Evolutionary conservation across 306 rosid species (phyloP).

Genomic region (Luffa acutangula): DNA sequence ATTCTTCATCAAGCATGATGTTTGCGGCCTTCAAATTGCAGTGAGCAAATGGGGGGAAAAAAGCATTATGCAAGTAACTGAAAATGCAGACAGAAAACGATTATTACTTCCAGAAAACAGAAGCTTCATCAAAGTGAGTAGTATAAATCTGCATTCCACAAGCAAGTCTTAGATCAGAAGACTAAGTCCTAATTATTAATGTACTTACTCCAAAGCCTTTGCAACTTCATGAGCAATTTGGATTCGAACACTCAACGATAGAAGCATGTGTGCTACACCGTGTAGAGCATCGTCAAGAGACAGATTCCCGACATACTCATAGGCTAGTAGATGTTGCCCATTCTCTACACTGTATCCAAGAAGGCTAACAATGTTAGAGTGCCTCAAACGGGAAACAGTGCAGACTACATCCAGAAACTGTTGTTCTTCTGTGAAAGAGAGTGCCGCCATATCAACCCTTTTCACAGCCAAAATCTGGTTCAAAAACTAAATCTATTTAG

Average conservation of each 20-base stretch:
- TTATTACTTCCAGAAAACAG: neutral
- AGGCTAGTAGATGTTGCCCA: slow-evolving; percentile 73
- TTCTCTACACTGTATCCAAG: slow-evolving; percentile 73
- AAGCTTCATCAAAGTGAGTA: neutral
- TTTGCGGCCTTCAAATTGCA: slow-evolving; percentile 79
- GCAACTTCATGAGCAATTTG: slow-evolving; percentile 68
- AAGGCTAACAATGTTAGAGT: slow-evolving; percentile 68
- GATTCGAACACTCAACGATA: slow-evolving; percentile 67
- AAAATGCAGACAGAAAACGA: slow-evolving; percentile 6
- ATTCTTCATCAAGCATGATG: slow-evolving; percentile 69
- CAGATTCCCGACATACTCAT: slow-evolving; percentile 55
- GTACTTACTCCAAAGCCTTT: slow-evolving; percentile 75
- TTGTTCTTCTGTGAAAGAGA: slow-evolving; percentile 67
- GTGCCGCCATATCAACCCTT: slow-evolving; percentile 47
- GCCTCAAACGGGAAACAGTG: slow-evolving; percentile 62
- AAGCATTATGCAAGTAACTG: slow-evolving; percentile 77
- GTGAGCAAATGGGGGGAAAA: slow-evolving; percentile 70
- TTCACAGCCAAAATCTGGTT: slow-evolving; percentile 66
- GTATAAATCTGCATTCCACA: neutral
- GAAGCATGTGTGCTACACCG: slow-evolving; percentile 39
- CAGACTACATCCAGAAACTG: slow-evolving; percentile 73
- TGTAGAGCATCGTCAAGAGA: slow-evolving; percentile 68
- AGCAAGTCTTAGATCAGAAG: neutral
- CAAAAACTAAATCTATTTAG: neutral
- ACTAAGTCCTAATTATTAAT: neutral